Evolutionary conservation across 2,329 filamentous ascomycete genomes (phyloP), one percentile per base, ranked within the genome.

Genomic region (Thelonectria rubi): DNA sequence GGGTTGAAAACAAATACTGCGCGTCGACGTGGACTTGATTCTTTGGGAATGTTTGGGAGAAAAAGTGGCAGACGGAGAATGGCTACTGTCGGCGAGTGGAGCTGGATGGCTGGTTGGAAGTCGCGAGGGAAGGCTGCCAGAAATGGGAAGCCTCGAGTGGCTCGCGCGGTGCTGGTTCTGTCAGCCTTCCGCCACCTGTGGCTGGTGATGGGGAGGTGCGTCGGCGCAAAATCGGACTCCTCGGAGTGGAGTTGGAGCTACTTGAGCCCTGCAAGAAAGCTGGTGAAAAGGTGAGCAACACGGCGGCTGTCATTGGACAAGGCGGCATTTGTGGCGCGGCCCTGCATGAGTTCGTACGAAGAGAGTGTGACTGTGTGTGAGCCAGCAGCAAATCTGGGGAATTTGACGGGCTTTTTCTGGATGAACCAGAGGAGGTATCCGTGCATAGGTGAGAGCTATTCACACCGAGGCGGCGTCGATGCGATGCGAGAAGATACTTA

Each of bases 361-460:
- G 24, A 14, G 18, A 6, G 42, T 21, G 45, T 42, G n/a, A 53
- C 39, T 30, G 34, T 37, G 34, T 30, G 26, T 8, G 26, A 30
- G 26, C 26, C 26, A 30, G 26, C 20, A 54, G 40, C 24, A 32
- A 46, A 66, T 66, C 63, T 69, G 67, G 67, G 67, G 67, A 63
- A 63, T 59, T 42, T 59, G 24, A 5, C 43, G 53, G 55, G 54
- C 50, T 24, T 51, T 54, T 47, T 47, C 11, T 43, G 14, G 14
- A 4, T 50, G 32, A 40, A 26, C 47, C 43, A 47, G 47, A 15
- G 47, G 18, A 53, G 4, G 43, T 30, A 50, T 55, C 32, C 40
- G 48, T 61, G 52, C 47, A 30, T 8, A 6, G 26, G 10, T 9
- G 26, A 17, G 51, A 54, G 51, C 48, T 43, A 20, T 20, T 45